Base-by-base conservation (phyloP, 768 basidiomycete species). In the Guyanaporus albipodus region DNA sequence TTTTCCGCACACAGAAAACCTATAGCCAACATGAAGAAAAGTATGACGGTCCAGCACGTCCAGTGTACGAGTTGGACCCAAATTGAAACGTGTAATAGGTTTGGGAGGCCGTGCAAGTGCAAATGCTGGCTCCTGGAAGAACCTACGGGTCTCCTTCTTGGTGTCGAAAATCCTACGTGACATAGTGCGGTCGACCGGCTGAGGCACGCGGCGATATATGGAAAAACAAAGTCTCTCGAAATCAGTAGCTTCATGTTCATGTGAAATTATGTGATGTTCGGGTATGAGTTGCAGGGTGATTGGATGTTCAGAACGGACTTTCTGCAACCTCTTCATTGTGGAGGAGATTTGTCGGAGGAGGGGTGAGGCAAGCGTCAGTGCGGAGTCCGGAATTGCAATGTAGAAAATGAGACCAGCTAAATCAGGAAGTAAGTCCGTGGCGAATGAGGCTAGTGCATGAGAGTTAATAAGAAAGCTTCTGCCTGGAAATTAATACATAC, bases 21-120 rank as follows among this genome's bases (percentile, higher is more conserved):
- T 73, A 62, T 93, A 93, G 3, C 80, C 91, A 31, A 91, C 74
- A 60, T 93, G 91, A 35, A 93, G 67, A 43, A 91, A 66, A 1
- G 78, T 82, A 51, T 82, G 73, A 23, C 76, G 68, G 42, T 82
- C 78, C 38, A 76, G 43, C 14, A 82, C 75, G 46, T 82, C 81
- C 33, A 76, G 55, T 2, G 75, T 63, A 7, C 63, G 64, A 2
- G 64, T 58, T 17, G 71, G 72, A 44, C 71, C 71, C 26, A 73
- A 66, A 24, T 57, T 58, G 42, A 75, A 73, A 7, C 64, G 63
- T 23, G 74, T 69, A 49, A 56, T 61, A 6, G 64, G 58, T 15
- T 60, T 55, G 35, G 55, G 38, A 1, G 75, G 66, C 32, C 82
- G 71, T 7, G 84, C 76, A 6, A 91, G 72, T 0, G 80, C 76